These are phyloP conservation scores for Kazachstania viticola DNA, from an alignment of 805 yeast species.

Conservation along the genomic window DNA sequence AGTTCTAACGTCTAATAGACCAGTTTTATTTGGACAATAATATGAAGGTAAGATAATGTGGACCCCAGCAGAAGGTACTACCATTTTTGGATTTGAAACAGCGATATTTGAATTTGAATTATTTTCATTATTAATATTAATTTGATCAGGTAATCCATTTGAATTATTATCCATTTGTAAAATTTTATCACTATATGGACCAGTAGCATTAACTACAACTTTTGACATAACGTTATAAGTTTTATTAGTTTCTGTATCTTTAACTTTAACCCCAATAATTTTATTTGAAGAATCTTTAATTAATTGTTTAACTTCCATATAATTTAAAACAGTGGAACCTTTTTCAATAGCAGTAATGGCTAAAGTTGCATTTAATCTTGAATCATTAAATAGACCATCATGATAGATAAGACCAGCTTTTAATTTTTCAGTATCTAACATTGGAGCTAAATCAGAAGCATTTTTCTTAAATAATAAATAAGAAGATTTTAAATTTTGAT, in stretches of 20 bases:
- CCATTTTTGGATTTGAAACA: constrained; percentile 52
- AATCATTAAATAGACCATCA: constrained; percentile 89
- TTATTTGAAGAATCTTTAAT: constrained; percentile 52
- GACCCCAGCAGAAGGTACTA: constrained; percentile 90
- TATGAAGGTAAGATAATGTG: constrained; percentile 86
- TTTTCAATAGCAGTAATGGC: constrained; percentile 76
- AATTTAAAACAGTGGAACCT: constrained; percentile 86
- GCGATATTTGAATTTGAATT: constrained; percentile 17
- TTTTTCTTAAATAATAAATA: constrained; percentile 57
- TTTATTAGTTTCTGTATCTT: constrained; percentile 59
- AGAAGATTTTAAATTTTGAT: constrained; percentile 69
- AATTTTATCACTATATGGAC: constrained; percentile 78
- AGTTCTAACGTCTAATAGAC: constrained; percentile 83
- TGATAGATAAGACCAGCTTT: constrained; percentile 90
- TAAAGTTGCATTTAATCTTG: constrained; percentile 78
- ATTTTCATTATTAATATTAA: constrained; percentile 11
- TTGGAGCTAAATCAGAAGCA: constrained; percentile 71
- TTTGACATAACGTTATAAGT: constrained; percentile 53
- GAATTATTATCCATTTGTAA: constrained; percentile 77
- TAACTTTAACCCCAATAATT: constrained; percentile 65
- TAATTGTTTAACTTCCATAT: constrained; percentile 68
- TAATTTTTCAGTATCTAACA: constrained; percentile 65
- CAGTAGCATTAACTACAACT: constrained; percentile 82
- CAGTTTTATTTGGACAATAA: constrained; percentile 80
- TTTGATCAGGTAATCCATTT: constrained; percentile 49